phyloP scores from a whole-genome alignment of 306 rosid species.

The Erythrophleum fordii region DNA sequence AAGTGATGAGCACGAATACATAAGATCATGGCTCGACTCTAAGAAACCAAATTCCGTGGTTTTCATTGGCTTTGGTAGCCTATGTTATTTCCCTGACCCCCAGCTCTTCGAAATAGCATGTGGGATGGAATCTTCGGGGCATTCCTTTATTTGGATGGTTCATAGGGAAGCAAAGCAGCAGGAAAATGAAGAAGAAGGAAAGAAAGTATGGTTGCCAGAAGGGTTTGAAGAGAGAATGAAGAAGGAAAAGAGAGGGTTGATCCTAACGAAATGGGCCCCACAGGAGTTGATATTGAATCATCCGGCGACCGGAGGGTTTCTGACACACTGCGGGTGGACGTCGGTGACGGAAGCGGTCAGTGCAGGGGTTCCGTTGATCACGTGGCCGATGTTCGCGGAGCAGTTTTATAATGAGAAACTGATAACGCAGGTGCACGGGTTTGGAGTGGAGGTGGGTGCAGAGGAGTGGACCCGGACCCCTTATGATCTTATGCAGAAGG shows the following conservation, averaged over 20 bases:
- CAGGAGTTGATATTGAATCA: constrained; percentile 36
- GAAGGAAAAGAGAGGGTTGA: not conserved
- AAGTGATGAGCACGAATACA: not conserved
- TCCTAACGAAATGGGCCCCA: constrained; percentile 34
- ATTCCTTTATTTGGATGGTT: constrained; percentile 6
- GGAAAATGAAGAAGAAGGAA: not conserved
- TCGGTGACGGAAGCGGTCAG: constrained; percentile 9
- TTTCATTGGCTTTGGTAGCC: not conserved
- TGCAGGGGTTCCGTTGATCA: constrained; percentile 31
- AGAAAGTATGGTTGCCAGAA: not conserved
- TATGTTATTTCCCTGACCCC: not conserved
- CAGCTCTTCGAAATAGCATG: constrained; percentile 12
- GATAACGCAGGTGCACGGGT: constrained; percentile 32
- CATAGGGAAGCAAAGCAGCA: not conserved
- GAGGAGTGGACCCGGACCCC: constrained; percentile 31
- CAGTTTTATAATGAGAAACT: constrained; percentile 32
- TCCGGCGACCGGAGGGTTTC: constrained; percentile 18
- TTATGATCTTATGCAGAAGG: not conserved
- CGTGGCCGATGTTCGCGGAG: constrained; percentile 21
- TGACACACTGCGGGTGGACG: constrained; percentile 31
- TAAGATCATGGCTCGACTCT: constrained; percentile 7
- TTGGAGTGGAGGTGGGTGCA: constrained; percentile 44
- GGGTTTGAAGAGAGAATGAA: constrained; percentile 26
- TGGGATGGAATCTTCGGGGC: not conserved
- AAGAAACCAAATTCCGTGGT: not conserved